Evolutionary conservation across 148 eudicot genomes (phyloP), one percentile per base, ranked within the genome.

Genomic region (Linanthus parryae): DNA sequence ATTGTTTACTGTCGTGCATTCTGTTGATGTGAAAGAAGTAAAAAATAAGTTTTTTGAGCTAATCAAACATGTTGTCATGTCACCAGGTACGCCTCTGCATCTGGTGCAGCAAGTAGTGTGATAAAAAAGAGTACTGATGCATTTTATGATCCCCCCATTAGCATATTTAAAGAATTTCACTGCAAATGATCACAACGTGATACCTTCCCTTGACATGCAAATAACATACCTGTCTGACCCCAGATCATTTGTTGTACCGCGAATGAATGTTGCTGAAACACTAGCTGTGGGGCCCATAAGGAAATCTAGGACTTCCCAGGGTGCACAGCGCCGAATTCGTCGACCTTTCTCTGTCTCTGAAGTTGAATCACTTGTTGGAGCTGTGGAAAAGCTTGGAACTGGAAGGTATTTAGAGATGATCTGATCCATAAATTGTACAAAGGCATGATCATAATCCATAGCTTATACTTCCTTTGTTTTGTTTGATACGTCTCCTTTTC

Each of bases 371-470:
- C 70, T 85, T 20, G 89, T 85, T 41, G 79, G 82, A 51, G 95
- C 89, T n/a, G 95, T 85, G 52, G 95, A 82, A 76, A 76, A 85
- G 73, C 76, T 85, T 13, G 95, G 95, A 53, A 85, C 95, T 17
- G 95, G 95, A 70, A 85, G 95, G 95, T 85, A 20, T n/a, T n/a
- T n/a, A n/a, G n/a, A n/a, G n/a, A n/a, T 17, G 33, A 17, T 48
- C 17, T 45, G n/a, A n/a, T n/a, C 26, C n/a, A n/a, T n/a, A n/a
- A n/a, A n/a, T n/a, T n/a, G n/a, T n/a, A n/a, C n/a, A n/a, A n/a
- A n/a, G n/a, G n/a, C n/a, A n/a, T n/a, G n/a, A n/a, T n/a, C n/a
- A n/a, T n/a, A n/a, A n/a, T n/a, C n/a, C n/a, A n/a, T n/a, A n/a
- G n/a, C n/a, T n/a, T n/a, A n/a, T n/a, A n/a, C n/a, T n/a, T n/a